phyloP scores from a whole-genome alignment of 2,329 filamentous ascomycete genomes.

The Geosmithia putterillii region DNA sequence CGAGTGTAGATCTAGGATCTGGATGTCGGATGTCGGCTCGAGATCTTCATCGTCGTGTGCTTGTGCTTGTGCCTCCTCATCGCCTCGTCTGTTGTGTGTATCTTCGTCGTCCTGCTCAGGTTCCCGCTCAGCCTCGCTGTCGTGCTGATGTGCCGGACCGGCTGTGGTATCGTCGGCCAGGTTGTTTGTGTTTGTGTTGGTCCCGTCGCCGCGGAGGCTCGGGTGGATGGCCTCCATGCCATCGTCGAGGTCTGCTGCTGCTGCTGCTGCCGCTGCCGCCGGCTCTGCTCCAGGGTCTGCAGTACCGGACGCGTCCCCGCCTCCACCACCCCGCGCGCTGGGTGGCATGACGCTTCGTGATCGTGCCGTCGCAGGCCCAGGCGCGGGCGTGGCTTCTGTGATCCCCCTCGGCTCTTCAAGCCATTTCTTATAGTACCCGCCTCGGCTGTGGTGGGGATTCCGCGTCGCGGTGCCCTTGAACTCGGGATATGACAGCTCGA shows the following conservation, averaged over 20 bases:
- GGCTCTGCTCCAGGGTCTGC: conserved; percentile 2
- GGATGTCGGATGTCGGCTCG: conserved; percentile 33
- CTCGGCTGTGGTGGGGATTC: conserved; percentile 23
- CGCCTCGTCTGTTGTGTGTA: conserved; percentile 1
- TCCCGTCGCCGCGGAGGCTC: background rate
- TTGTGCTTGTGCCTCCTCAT: conserved; percentile 4
- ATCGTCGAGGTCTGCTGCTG: background rate
- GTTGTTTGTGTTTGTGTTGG: no score
- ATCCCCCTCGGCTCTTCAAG: background rate
- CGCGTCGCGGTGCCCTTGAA: conserved; percentile 34
- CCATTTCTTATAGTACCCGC: conserved; percentile 31
- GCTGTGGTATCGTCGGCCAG: no score
- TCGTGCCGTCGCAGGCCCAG: background rate
- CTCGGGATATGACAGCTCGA: conserved; percentile 50
- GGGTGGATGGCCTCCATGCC: conserved; percentile 2
- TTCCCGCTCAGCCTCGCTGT: background rate
- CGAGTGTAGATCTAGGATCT: conserved; percentile 75
- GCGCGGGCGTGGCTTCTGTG: background rate
- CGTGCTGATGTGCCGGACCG: background rate
- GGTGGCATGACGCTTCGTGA: background rate
- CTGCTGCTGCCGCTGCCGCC: background rate
- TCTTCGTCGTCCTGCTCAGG: background rate
- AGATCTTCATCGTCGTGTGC: no score
- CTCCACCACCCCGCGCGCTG: background rate
- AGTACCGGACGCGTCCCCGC: background rate